Conservation (phyloP, 2,329 filamentous ascomycete species). For the Microdochium bolleyi region DNA sequence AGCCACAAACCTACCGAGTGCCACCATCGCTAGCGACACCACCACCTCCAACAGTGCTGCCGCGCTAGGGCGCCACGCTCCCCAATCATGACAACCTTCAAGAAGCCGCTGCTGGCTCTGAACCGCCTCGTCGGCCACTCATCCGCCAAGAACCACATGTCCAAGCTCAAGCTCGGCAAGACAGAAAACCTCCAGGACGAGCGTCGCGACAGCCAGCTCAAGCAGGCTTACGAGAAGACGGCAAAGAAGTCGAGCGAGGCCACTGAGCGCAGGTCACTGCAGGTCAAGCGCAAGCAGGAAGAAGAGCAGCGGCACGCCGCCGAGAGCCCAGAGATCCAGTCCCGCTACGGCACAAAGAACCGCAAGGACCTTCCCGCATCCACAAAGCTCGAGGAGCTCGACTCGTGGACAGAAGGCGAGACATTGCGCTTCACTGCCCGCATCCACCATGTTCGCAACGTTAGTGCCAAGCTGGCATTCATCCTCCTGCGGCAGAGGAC, state of each 20-base stretch:
- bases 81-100: slow-evolving; percentile 14
- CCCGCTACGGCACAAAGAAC: slow-evolving; percentile 16
- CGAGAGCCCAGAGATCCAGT: slow-evolving; percentile 15
- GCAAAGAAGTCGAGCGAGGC: slow-evolving; percentile 23
- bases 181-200: slow-evolving; percentile 22
- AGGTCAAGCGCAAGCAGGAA: slow-evolving; percentile 25
- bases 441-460: slow-evolving; percentile 70
- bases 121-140: slow-evolving; percentile 28
- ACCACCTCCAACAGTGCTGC: slow-evolving; percentile 1
- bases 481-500: slow-evolving; percentile 80
- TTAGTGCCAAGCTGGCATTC: slow-evolving; percentile 79
- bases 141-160: slow-evolving; percentile 28
- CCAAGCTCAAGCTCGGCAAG: slow-evolving; percentile 27
- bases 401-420: slow-evolving; percentile 45
- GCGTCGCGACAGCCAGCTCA: slow-evolving; percentile 19
- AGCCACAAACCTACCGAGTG: too few species aligned
- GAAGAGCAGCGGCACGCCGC: slow-evolving; percentile 13
- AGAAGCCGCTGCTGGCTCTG: slow-evolving; percentile 26
- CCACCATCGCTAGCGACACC: background rate
- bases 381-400: slow-evolving; percentile 11
- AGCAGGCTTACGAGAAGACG: slow-evolving; percentile 21
- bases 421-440: slow-evolving; percentile 61
- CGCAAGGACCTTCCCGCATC: slow-evolving; percentile 36
- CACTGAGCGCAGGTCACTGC: slow-evolving; percentile 20
- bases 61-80: background rate